Evolutionary conservation across 768 basidiomycete genomes (phyloP).

Genomic region (Tulasnella sp.): DNA sequence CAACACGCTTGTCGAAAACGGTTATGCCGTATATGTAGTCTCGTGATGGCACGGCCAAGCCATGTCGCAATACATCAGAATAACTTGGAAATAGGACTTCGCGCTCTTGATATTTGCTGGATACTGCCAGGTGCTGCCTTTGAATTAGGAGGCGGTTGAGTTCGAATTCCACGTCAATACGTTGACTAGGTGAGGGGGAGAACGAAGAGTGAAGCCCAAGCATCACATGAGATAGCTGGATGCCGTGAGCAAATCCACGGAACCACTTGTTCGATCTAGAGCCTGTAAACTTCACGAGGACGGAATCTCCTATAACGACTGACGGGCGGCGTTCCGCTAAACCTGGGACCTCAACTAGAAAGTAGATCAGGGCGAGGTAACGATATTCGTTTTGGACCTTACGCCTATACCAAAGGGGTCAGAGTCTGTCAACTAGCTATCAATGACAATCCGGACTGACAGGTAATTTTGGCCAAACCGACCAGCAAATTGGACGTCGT

Average conservation of each 20-base stretch:
- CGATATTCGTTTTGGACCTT: background rate
- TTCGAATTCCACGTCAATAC: conserved; percentile 50
- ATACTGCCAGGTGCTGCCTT: conserved; percentile 55
- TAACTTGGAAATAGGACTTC: conserved; percentile 50
- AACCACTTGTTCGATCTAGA: conserved; percentile 43
- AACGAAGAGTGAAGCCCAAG: conserved; percentile 50
- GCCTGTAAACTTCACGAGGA: background rate
- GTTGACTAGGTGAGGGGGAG: conserved; percentile 37
- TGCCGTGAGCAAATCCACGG: conserved; percentile 55
- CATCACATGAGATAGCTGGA: conserved; percentile 49
- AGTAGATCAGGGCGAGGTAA: background rate
- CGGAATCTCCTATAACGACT: conserved; percentile 39
- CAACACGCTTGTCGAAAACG: background rate
- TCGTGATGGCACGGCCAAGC: conserved; percentile 20
- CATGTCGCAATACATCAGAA: background rate
- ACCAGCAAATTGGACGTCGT: background rate
- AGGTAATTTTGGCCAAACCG: background rate
- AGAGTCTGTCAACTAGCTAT: background rate
- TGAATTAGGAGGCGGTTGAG: conserved; percentile 55
- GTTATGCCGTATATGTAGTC: background rate
- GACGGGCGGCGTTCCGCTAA: conserved; percentile 57
- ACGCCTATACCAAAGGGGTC: background rate
- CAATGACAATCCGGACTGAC: background rate
- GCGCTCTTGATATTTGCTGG: conserved; percentile 39
- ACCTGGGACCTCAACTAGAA: conserved; percentile 51